A percentile compares a stretch with the other conserved stretches of the same genome.
phyloP scores from a whole-genome alignment of 2,329 filamentous ascomycete species.

The Aphanoascus verrucosus region DNA sequence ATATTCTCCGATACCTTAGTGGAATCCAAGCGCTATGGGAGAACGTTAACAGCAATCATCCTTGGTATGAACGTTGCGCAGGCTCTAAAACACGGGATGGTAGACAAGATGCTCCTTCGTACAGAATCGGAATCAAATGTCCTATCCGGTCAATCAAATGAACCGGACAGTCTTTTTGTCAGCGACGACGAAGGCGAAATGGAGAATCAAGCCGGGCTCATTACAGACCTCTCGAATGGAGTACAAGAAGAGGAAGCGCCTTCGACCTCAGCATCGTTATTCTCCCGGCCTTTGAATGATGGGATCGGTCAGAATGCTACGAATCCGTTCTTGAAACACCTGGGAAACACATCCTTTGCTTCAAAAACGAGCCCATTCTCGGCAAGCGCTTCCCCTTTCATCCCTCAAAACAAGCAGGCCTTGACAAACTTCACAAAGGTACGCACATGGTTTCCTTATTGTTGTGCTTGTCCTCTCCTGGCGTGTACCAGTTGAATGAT shows the following conservation, averaged over 20 bases:
- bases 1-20: slow-evolving; percentile 45
- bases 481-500: not conserved
- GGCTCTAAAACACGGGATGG: slow-evolving; percentile 40
- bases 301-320: not conserved
- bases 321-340: slow-evolving; percentile 3
- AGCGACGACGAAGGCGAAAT: slow-evolving; percentile 27
- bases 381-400: slow-evolving; percentile 14
- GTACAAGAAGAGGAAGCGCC: slow-evolving; percentile 8
- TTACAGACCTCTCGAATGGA: slow-evolving; percentile 14
- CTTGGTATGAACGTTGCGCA: slow-evolving; percentile 45
- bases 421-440: slow-evolving; percentile 3
- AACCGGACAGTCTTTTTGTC: slow-evolving; percentile 31
- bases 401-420: slow-evolving; percentile 10
- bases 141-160: slow-evolving; percentile 22
- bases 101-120: slow-evolving; percentile 35
- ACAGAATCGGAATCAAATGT: slow-evolving; percentile 20
- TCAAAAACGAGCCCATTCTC: slow-evolving; percentile 9
- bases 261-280: not conserved
- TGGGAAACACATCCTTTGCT: not conserved
- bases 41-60: slow-evolving; percentile 47
- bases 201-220: slow-evolving; percentile 20
- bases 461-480: not conserved
- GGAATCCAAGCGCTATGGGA: slow-evolving; percentile 47
- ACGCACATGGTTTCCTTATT: not conserved
- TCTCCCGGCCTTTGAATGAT: not conserved